Evolutionary conservation across 192 early-diverging fungal species (phyloP), one percentile per base, ranked within the genome.

Genomic region (Dissophora ornata): DNA sequence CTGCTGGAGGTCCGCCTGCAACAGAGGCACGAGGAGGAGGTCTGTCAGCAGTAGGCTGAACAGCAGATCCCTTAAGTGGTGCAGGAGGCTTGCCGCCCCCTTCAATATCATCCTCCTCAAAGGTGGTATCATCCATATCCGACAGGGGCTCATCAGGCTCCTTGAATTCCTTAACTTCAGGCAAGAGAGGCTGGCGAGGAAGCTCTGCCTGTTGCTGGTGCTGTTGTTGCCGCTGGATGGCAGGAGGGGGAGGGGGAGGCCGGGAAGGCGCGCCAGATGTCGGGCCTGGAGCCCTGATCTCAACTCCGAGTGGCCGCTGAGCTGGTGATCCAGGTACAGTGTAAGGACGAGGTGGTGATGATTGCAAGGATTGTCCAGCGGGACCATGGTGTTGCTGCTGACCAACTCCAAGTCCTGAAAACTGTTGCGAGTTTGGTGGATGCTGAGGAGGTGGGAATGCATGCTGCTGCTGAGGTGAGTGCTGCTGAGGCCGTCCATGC

Each of bases 51-150:
- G 42, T 21, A 18, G 41, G 11, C 15, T 61, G 44, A 34, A 54
- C 12, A n/a, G 44, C 30, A 24, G 59, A 24, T 3, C 28, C 29
- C 24, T 48, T 54, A 18, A 26, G 33, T 9, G 40, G 54, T 12
- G 9, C 42, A 6, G 9, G 26, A n/a, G 25, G 10, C 4, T 12
- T 33, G 3, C 25, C 28, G 8, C 73, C 73, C 15, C 65, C 65
- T 25, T 77, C 65, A 34, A 77, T 67, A 49, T 77, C 73, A 38
- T 77, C 73, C 4, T 51, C 73, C 2, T 77, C 59, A 19, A 49
- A 44, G 12, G n/a, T 46, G 40, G 44, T 56, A 8, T 45, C 57
- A 2, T 67, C 56, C 2, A 53, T 45, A 28, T 62, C 65, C 10
- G 59, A 67, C 6, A 60, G 33, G 29, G 73, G 65, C 42, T 30